phyloP scores from a whole-genome alignment of 2,329 filamentous ascomycete species.

The Hypoxylon sp. region DNA sequence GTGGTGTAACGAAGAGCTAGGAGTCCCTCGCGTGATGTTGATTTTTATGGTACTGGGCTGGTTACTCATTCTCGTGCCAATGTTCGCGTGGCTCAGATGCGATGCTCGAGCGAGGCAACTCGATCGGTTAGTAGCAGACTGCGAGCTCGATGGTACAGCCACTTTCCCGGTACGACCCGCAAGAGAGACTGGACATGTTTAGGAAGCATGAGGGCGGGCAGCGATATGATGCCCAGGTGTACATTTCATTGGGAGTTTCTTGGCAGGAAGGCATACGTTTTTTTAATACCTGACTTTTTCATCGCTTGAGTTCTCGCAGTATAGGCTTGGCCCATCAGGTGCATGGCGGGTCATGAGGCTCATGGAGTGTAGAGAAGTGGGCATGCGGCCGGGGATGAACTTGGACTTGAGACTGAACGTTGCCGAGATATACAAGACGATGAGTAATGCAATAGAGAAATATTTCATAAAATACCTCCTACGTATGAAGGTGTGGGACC shows the following conservation, averaged over 20 bases:
- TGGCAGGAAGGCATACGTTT: slow-evolving; percentile 52
- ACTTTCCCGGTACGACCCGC: slow-evolving; percentile 1
- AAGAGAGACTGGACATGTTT: slow-evolving; percentile 36
- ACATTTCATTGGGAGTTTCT: slow-evolving; percentile 52
- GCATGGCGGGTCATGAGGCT: slow-evolving; percentile 36
- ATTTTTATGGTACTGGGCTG: slow-evolving; percentile 28
- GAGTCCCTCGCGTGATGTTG: slow-evolving; percentile 30
- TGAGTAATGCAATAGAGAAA: slow-evolving; percentile 52
- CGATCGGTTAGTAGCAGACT: slow-evolving; percentile 11
- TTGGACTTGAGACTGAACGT: slow-evolving; percentile 45
- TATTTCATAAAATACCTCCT: slow-evolving; percentile 32
- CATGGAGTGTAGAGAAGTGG: slow-evolving; percentile 32
- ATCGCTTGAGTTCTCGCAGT: slow-evolving; percentile 43
- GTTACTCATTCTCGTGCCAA: slow-evolving; percentile 23
- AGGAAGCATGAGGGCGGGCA: slow-evolving; percentile 38
- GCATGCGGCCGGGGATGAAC: slow-evolving; percentile 39
- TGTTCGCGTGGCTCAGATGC: slow-evolving; percentile 30
- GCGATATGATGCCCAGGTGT: slow-evolving; percentile 45
- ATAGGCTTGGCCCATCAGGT: slow-evolving; percentile 46
- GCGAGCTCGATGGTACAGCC: not conserved
- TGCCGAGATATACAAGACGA: slow-evolving; percentile 46
- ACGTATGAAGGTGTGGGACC: not conserved
- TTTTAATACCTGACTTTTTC: slow-evolving; percentile 55
- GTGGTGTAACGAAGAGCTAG: slow-evolving; percentile 38
- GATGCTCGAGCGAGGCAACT: slow-evolving; percentile 10